A percentile compares a stretch with the other conserved stretches of the same genome.
Conservation (phyloP, 352 stramenopile species). For the Phytophthora palmivora region DNA sequence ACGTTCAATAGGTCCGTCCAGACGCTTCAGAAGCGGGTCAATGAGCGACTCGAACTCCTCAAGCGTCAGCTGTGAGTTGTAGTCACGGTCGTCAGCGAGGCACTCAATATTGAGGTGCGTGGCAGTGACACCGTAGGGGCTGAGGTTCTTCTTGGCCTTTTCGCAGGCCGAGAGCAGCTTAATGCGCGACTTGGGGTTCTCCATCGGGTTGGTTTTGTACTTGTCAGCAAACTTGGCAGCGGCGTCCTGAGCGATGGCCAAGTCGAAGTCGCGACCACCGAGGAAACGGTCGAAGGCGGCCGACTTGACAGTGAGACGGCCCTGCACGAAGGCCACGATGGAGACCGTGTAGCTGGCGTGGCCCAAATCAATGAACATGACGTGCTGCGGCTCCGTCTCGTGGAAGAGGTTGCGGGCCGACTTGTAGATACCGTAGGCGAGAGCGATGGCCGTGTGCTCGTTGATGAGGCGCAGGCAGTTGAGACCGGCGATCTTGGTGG, state of each 20-base stretch:
- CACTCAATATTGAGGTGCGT: slow-evolving; percentile 98
- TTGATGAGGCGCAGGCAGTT: slow-evolving; percentile 98
- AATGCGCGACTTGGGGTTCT: slow-evolving; percentile 94
- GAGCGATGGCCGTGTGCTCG: slow-evolving; percentile 96
- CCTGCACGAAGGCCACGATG: slow-evolving; percentile 94
- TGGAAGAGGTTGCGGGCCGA: slow-evolving; percentile 95
- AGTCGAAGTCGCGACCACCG: slow-evolving; percentile 97
- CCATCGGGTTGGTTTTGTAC: slow-evolving; percentile 94
- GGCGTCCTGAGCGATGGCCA: slow-evolving; percentile 94
- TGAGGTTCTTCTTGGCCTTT: slow-evolving; percentile 99
- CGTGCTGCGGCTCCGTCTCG: slow-evolving; percentile 93
- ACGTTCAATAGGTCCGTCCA: slow-evolving; percentile 87
- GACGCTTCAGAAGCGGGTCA: slow-evolving; percentile 82
- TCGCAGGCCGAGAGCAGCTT: slow-evolving; percentile 98
- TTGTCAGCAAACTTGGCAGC: slow-evolving; percentile 97
- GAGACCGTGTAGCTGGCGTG: slow-evolving; percentile 93
- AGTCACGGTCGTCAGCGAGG: slow-evolving; percentile 98
- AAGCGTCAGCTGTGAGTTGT: slow-evolving; percentile 93
- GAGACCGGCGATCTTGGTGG: slow-evolving; percentile 94
- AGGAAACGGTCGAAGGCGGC: slow-evolving; percentile 95
- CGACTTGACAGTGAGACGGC: slow-evolving; percentile 96
- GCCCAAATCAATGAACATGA: slow-evolving; percentile 99
- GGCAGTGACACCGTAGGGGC: slow-evolving; percentile 95
- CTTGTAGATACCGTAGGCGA: slow-evolving; percentile 97
- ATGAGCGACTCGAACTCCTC: slow-evolving; percentile 97